phyloP scores from a whole-genome alignment of 345 rosid species.

The Conringia planisiliqua region DNA sequence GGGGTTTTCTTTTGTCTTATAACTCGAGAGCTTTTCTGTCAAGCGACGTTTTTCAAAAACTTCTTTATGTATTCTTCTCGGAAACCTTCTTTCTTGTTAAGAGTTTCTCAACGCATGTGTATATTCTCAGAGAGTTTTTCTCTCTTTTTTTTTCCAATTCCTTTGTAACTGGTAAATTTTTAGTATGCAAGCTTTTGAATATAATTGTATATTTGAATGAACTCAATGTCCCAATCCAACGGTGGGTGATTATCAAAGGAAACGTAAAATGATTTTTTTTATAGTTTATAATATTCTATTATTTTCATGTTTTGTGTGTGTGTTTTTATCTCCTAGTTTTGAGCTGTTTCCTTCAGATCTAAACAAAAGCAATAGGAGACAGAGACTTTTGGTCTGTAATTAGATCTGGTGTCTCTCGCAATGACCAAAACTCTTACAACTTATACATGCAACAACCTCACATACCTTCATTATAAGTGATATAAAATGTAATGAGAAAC shows the following conservation, averaged over 20 bases:
- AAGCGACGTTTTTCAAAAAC: background rate
- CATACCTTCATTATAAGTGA: background rate
- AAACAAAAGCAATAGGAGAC: slow-evolving; percentile 27
- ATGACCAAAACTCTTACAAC: slow-evolving; percentile 13
- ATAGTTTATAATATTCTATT: background rate
- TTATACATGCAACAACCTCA: slow-evolving; percentile 4
- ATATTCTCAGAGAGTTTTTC: background rate
- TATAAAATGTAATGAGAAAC: background rate
- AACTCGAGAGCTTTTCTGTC: background rate
- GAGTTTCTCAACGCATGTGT: background rate
- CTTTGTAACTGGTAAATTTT: background rate
- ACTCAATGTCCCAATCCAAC: background rate
- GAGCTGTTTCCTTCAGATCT: slow-evolving; percentile 18
- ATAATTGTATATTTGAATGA: background rate
- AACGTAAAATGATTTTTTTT: background rate
- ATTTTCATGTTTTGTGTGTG: background rate
- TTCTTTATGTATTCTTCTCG: background rate
- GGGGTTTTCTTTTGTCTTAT: background rate
- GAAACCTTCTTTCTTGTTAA: background rate
- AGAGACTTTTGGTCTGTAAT: slow-evolving; percentile 34
- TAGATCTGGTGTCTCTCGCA: slow-evolving; percentile 28
- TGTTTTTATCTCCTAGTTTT: slow-evolving; percentile 11
- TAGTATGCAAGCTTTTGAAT: background rate
- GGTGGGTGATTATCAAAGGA: background rate
- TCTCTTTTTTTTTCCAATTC: background rate